phyloP scores from a whole-genome alignment of 2,329 filamentous ascomycete genomes.

The Rutstroemia sydowiana region DNA sequence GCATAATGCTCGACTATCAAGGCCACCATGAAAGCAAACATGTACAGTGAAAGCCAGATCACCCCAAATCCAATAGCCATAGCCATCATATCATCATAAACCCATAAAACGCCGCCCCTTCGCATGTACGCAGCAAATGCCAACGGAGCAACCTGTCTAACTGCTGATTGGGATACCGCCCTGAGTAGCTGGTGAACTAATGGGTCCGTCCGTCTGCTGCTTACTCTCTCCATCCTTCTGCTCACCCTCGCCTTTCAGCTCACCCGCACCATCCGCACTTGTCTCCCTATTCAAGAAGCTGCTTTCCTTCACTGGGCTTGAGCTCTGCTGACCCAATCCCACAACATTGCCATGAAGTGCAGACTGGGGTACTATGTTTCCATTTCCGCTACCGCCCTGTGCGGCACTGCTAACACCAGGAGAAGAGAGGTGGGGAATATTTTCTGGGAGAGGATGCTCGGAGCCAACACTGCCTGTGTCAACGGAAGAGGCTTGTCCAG shows the following conservation, averaged over 20 bases:
- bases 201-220: conserved; percentile 25
- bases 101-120: conserved; percentile 11
- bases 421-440: conserved; percentile 82
- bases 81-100: conserved; percentile 5
- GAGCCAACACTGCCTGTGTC: conserved; percentile 91
- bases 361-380: conserved; percentile 30
- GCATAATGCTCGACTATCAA: conserved; percentile 7
- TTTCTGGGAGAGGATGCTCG: conserved; percentile 89
- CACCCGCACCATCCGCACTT: conserved; percentile 53
- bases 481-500: conserved; percentile 89
- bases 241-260: conserved; percentile 37
- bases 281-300: conserved; percentile 81
- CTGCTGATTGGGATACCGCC: conserved; percentile 59
- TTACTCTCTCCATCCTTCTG: conserved; percentile 30
- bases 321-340: conserved; percentile 45
- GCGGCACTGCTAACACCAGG: conserved; percentile 38
- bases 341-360: conserved; percentile 31
- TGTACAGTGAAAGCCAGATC: conserved; percentile 10
- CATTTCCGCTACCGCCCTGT: conserved; percentile 37
- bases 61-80: conserved; percentile 5
- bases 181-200: conserved; percentile 37
- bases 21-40: conserved; percentile 7
- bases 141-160: conserved; percentile 33
- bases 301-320: conserved; percentile 84
- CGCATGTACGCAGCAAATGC: conserved; percentile 6